Evolutionary conservation across 495 filamentous ascomycete species (phyloP).

Genomic region (Aspergillus funiculosus): DNA sequence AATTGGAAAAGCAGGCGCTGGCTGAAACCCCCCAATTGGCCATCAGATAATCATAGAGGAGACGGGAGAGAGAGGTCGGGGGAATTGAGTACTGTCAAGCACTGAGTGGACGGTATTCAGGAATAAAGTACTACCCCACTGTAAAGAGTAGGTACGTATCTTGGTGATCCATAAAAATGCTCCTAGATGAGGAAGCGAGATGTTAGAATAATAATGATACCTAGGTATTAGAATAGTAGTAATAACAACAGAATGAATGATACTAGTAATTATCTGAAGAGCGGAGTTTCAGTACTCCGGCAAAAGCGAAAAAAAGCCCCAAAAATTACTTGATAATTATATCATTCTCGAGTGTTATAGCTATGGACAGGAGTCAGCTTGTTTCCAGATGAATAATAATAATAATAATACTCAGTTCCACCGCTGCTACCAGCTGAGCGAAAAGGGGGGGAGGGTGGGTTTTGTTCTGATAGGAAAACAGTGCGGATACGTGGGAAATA

Average conservation of each 20-base stretch:
- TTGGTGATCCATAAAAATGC: background rate
- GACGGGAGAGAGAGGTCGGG: background rate
- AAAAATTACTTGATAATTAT: background rate
- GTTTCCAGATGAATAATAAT: background rate
- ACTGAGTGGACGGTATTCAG: background rate
- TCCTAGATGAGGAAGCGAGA: no score
- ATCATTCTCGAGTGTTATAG: background rate
- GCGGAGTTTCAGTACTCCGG: background rate
- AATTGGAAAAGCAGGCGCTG: background rate
- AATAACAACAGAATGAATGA: no score
- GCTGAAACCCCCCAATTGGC: background rate
- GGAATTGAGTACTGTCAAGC: background rate
- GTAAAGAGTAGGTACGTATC: background rate
- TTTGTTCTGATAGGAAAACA: conserved; percentile 20
- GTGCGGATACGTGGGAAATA: conserved; percentile 16
- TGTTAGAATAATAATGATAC: no score
- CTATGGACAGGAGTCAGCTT: background rate
- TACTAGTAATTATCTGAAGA: background rate
- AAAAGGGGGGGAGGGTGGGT: conserved; percentile 10
- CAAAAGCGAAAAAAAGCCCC: background rate
- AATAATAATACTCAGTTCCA: no score
- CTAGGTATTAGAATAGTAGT: no score
- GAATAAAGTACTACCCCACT: conserved; percentile 8
- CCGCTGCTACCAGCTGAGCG: background rate
- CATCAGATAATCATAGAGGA: background rate